Percentiles rank a stretch among this genome's conserved stretches.
phyloP scores from a whole-genome alignment of 352 stramenopile species.

The Pythium utonaiense region DNA sequence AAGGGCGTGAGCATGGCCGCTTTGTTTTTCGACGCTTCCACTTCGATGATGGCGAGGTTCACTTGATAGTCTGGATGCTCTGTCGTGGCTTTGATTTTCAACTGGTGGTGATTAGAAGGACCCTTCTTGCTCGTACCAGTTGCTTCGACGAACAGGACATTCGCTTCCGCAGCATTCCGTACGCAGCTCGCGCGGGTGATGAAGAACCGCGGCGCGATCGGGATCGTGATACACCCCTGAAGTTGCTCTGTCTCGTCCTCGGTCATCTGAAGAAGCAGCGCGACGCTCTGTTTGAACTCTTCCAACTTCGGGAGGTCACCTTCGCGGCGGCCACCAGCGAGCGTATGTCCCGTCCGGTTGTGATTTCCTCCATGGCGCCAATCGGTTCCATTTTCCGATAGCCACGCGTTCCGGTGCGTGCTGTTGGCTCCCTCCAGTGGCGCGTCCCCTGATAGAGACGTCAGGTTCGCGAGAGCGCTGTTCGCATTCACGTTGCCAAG shows the following conservation, averaged over 20 bases:
- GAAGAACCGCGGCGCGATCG: constrained; percentile 23
- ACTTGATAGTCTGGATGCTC: constrained; percentile 18
- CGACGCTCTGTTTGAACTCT: constrained; percentile 10
- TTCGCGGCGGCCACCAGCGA: constrained; percentile 15
- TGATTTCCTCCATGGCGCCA: too few species aligned
- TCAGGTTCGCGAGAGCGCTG: too few species aligned
- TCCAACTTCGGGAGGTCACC: constrained; percentile 16
- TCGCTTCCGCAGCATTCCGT: not conserved
- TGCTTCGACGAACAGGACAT: constrained; percentile 15
- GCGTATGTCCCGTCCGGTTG: too few species aligned
- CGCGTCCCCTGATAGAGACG: too few species aligned
- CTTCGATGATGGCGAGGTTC: constrained; percentile 26
- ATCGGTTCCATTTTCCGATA: too few species aligned
- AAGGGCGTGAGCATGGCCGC: not conserved
- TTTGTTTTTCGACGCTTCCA: constrained; percentile 4
- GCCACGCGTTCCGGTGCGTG: too few species aligned
- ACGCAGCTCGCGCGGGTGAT: constrained; percentile 25
- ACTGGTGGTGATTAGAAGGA: not conserved
- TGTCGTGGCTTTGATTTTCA: constrained; percentile 13
- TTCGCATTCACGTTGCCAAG: not conserved
- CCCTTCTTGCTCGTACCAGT: not conserved
- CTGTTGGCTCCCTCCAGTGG: too few species aligned
- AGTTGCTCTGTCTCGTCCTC: constrained; percentile 18
- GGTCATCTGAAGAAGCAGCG: constrained; percentile 13
- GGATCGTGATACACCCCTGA: constrained; percentile 23